phyloP scores from a whole-genome alignment of 2,329 filamentous ascomycete genomes.

The Juglanconis sp. region DNA sequence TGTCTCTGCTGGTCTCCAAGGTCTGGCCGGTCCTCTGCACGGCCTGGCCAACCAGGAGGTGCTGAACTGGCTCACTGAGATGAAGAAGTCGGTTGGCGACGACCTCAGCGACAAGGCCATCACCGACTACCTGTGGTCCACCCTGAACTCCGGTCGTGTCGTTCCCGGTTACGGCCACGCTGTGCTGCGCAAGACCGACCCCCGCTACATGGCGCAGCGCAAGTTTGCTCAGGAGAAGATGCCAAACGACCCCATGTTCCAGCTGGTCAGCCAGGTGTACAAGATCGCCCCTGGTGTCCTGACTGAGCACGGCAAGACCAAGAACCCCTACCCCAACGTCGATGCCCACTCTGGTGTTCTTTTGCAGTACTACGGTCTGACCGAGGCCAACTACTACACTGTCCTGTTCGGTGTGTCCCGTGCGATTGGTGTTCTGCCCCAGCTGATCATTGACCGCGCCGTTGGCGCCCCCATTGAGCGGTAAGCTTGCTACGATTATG shows the following conservation, averaged over 20 bases:
- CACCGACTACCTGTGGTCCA: slow-evolving; percentile 98
- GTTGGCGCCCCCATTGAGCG: slow-evolving; percentile 96
- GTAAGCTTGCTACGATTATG: slow-evolving; percentile 24
- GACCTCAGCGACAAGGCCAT: slow-evolving; percentile 95
- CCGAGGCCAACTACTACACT: slow-evolving; percentile 99
- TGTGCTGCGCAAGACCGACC: slow-evolving; percentile 99
- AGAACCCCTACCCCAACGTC: slow-evolving; percentile 99
- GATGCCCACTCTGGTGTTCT: slow-evolving; percentile 98
- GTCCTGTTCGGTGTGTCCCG: slow-evolving; percentile 98
- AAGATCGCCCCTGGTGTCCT: slow-evolving; percentile 98
- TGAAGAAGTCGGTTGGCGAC: slow-evolving; percentile 92
- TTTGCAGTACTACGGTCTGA: slow-evolving; percentile 98
- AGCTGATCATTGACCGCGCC: slow-evolving; percentile 99
- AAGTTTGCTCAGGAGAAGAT: slow-evolving; percentile 91
- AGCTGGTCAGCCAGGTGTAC: slow-evolving; percentile 99
- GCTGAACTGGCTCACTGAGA: slow-evolving; percentile 97
- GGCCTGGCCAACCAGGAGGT: slow-evolving; percentile 99
- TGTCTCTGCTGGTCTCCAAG: slow-evolving; percentile 92
- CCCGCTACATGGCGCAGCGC: slow-evolving; percentile 97
- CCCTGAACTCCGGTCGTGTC: slow-evolving; percentile 91
- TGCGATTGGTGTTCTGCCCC: slow-evolving; percentile 95
- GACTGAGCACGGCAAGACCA: slow-evolving; percentile 99
- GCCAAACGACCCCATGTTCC: slow-evolving; percentile 98
- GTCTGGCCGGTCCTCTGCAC: slow-evolving; percentile 96
- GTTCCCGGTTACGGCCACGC: slow-evolving; percentile 98